Percentiles rank a stretch among this genome's conserved stretches.
These are phyloP conservation scores for Nymphaea colorata DNA, from an alignment of 164 flowering plant species.

Conservation along the genomic window DNA sequence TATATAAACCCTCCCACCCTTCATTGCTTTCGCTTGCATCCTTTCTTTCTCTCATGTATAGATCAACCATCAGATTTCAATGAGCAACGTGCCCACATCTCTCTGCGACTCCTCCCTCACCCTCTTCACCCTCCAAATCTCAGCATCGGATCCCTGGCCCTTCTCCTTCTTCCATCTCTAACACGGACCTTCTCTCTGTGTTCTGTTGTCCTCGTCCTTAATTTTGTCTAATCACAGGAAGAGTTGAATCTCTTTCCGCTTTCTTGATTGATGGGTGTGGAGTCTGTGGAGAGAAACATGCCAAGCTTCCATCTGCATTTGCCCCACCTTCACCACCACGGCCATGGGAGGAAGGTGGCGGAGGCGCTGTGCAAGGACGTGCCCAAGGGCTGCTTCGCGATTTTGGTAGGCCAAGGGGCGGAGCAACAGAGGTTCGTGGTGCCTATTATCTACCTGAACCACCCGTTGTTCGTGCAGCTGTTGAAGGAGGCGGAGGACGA, in stretches of 20 bases:
- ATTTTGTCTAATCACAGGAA: neutral
- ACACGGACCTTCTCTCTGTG: neutral
- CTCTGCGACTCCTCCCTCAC: constrained; percentile 38
- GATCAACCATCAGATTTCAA: constrained; percentile 2
- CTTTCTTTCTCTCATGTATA: constrained; percentile 1
- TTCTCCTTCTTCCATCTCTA: constrained; percentile 22
- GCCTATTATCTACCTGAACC: constrained; percentile 62
- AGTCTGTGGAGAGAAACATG: neutral
- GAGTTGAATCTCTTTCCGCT: neutral
- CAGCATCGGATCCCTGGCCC: constrained; percentile 70
- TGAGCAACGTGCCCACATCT: constrained; percentile 65
- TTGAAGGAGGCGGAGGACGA: constrained; percentile 75
- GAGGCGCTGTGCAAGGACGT: constrained; percentile 17
- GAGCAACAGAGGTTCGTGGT: constrained; percentile 50
- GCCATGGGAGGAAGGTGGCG: constrained; percentile 9
- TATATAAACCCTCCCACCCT: constrained; percentile 2
- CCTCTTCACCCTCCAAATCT: constrained; percentile 50
- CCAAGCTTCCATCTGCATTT: constrained; percentile 29
- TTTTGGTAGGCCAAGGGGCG: constrained; percentile 46
- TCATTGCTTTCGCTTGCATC: neutral
- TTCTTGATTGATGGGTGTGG: neutral
- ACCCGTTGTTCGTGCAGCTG: constrained; percentile 58
- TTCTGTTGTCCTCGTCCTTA: too few relatives aligned
- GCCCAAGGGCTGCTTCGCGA: constrained; percentile 64
- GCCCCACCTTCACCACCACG: constrained; percentile 25